Evolutionary conservation across 306 rosid species (phyloP).

Genomic region (Parietaria judaica): DNA sequence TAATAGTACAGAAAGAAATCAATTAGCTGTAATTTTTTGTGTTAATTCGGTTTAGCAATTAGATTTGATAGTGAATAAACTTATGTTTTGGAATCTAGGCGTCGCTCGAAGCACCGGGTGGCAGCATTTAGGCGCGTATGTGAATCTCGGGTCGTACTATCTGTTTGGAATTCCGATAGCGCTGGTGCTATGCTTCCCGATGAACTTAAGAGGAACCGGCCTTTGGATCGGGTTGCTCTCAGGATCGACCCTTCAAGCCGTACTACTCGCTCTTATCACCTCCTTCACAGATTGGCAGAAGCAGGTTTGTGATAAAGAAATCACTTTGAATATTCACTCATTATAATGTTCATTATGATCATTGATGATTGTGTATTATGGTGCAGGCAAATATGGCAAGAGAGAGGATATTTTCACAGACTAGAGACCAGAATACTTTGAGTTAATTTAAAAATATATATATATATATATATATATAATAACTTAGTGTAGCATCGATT

Average conservation of each 20-base stretch:
- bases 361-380: not conserved
- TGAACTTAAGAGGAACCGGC: constrained; percentile 26
- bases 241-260: constrained; percentile 20
- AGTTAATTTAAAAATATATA: not conserved
- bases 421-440: not conserved
- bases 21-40: not conserved
- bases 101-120: constrained; percentile 43
- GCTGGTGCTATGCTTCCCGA: constrained; percentile 19
- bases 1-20: too few relatives aligned
- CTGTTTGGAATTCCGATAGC: constrained; percentile 35
- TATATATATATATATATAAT: too few relatives aligned
- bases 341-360: not conserved
- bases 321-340: not conserved
- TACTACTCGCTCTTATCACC: constrained; percentile 19
- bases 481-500: too few relatives aligned
- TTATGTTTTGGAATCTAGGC: constrained; percentile 15
- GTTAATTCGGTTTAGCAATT: not conserved
- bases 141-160: constrained; percentile 44
- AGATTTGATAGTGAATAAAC: not conserved
- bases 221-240: constrained; percentile 41
- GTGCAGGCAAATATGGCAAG: constrained; percentile 9
- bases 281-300: constrained; percentile 36
- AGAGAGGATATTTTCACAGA: constrained; percentile 9
- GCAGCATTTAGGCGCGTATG: constrained; percentile 33
- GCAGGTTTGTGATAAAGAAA: constrained; percentile 19